A percentile compares a stretch with the other conserved stretches of the same genome.
Evolutionary conservation across 1,284 basidiomycete species (phyloP).

Genomic region (Peniophora sp.): DNA sequence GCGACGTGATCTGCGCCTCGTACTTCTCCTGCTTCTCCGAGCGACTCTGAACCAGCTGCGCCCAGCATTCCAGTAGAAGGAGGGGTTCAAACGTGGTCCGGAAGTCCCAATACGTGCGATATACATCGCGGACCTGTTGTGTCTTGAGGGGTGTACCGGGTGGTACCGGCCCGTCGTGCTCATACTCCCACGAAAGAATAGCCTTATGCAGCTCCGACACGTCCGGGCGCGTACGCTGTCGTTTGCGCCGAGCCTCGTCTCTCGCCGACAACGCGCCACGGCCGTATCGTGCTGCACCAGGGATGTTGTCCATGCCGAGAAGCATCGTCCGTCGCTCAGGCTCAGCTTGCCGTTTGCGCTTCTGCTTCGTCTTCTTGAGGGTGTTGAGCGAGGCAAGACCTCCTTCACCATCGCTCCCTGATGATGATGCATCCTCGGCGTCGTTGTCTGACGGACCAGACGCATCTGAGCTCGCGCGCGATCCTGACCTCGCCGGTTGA

Average conservation of each 20-base stretch:
- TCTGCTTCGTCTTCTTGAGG: slow-evolving; percentile 49
- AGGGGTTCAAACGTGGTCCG: slow-evolving; percentile 77
- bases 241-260: slow-evolving; percentile 56
- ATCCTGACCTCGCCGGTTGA: slow-evolving; percentile 13
- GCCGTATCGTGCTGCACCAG: not conserved
- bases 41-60: slow-evolving; percentile 76
- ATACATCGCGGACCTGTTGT: slow-evolving; percentile 54
- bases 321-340: slow-evolving; percentile 63
- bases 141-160: slow-evolving; percentile 33
- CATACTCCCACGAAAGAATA: slow-evolving; percentile 86
- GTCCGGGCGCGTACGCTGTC: slow-evolving; percentile 77
- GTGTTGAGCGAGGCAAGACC: slow-evolving; percentile 58
- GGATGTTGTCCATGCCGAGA: slow-evolving; percentile 31
- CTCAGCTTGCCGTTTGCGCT: too few relatives aligned
- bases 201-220: slow-evolving; percentile 71
- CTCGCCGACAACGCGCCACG: slow-evolving; percentile 23
- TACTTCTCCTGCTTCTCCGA: slow-evolving; percentile 50
- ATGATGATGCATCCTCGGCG: slow-evolving; percentile 20
- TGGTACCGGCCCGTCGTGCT: slow-evolving; percentile 55
- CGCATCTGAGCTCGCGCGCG: slow-evolving; percentile 2
- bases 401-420: slow-evolving; percentile 39
- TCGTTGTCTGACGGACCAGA: slow-evolving; percentile 34
- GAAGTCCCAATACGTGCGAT: slow-evolving; percentile 66
- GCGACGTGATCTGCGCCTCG: slow-evolving; percentile 51
- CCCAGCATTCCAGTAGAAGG: slow-evolving; percentile 90